A percentile compares a stretch with the other conserved stretches of the same genome.
These are phyloP conservation scores for Colletotrichum sp. DNA, from an alignment of 2,329 filamentous ascomycete species.

Conservation along the genomic window DNA sequence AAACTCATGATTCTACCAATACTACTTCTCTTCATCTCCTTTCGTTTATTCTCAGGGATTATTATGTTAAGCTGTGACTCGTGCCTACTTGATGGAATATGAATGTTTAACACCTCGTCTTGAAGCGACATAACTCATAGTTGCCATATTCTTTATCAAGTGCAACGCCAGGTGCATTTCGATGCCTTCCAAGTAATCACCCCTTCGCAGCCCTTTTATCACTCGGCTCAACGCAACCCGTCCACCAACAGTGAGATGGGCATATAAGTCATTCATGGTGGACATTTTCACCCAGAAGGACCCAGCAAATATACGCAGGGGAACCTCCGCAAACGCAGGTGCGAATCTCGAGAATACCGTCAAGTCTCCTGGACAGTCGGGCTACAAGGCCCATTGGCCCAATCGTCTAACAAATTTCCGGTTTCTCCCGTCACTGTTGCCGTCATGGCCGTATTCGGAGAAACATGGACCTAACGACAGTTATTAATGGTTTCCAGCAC, in stretches of 20 bases:
- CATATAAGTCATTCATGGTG: neutral
- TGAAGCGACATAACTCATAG: neutral
- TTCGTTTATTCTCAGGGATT: fast-evolving
- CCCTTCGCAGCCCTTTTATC: neutral
- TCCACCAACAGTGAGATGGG: fast-evolving
- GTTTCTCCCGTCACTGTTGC: too few relatives aligned
- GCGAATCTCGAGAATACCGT: too few relatives aligned
- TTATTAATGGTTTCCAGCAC: too few relatives aligned
- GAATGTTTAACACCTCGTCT: neutral
- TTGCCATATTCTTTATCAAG: neutral
- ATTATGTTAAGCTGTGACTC: fast-evolving
- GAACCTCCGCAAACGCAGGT: too few relatives aligned
- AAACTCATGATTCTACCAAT: neutral
- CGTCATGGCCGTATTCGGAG: too few relatives aligned
- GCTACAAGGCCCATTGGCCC: too few relatives aligned
- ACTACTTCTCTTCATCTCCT: fast-evolving
- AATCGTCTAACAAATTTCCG: too few relatives aligned
- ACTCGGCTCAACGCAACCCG: neutral
- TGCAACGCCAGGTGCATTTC: neutral
- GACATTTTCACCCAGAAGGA: neutral
- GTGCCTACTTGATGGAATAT: neutral
- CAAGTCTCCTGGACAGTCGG: too few relatives aligned
- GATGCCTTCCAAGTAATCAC: neutral
- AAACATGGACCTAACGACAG: too few relatives aligned
- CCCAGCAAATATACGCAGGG: neutral